Percentiles rank a stretch among this genome's conserved stretches.
Evolutionary conservation across 768 basidiomycete species (phyloP).

Genomic region (Cystofilobasidium macerans): DNA sequence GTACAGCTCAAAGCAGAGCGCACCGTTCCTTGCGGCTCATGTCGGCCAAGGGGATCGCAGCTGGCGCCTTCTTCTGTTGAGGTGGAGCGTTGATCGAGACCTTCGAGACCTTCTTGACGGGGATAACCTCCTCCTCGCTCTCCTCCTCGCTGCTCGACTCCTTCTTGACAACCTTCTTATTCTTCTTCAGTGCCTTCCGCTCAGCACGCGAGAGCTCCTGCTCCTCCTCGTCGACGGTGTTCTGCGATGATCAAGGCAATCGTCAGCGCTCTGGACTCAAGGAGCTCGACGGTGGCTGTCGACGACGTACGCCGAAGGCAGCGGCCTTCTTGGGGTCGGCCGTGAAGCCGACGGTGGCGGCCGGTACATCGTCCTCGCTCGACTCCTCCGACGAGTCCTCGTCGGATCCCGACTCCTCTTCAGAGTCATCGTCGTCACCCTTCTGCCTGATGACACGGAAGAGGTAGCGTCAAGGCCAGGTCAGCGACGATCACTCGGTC

Average conservation of each 20-base stretch:
- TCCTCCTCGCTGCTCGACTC: slow-evolving; percentile 38
- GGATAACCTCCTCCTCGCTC: slow-evolving; percentile 57
- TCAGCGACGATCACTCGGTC: no score
- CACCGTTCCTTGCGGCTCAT: slow-evolving; percentile 37
- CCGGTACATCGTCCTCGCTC: slow-evolving; percentile 41
- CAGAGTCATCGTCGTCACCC: slow-evolving; percentile 41
- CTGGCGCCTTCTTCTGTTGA: slow-evolving; percentile 28
- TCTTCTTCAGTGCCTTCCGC: slow-evolving; percentile 72
- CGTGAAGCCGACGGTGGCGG: slow-evolving; percentile 18
- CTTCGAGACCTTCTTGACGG: slow-evolving; percentile 60
- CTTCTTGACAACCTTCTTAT: slow-evolving; percentile 44
- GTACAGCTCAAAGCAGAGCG: slow-evolving; percentile 14
- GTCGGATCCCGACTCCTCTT: slow-evolving; percentile 38
- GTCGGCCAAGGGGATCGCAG: not conserved
- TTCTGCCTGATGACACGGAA: slow-evolving; percentile 30
- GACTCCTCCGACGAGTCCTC: slow-evolving; percentile 29
- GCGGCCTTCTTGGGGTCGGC: slow-evolving; percentile 39
- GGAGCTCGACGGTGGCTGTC: slow-evolving; percentile 32
- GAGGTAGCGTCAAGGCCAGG: not conserved
- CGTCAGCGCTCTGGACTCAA: not conserved
- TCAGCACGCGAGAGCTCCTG: slow-evolving; percentile 58
- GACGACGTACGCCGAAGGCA: slow-evolving; percentile 33
- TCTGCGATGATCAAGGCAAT: slow-evolving; percentile 28
- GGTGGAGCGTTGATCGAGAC: slow-evolving; percentile 42
- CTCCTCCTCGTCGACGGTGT: slow-evolving; percentile 35